Conservation (phyloP, 1,139 yeast genomes). For the Yamadazyma triangularis region DNA sequence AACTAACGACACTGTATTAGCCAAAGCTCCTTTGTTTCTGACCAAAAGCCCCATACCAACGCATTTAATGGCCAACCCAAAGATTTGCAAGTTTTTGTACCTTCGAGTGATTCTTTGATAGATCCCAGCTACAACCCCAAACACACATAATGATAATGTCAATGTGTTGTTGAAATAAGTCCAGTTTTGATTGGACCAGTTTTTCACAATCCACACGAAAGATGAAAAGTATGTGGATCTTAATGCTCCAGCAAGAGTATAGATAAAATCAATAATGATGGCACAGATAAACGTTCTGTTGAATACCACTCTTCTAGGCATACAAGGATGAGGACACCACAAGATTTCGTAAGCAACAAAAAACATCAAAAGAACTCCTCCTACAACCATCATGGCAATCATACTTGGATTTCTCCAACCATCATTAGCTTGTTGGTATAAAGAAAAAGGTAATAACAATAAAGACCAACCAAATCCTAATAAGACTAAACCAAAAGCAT, state of each 20-base stretch:
- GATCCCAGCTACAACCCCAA: conserved; percentile 27
- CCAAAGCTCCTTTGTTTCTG: conserved; percentile 14
- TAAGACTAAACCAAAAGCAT: conserved; percentile 28
- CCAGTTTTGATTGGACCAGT: conserved; percentile 25
- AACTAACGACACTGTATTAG: conserved; percentile 16
- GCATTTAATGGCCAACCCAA: conserved; percentile 23
- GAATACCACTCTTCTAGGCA: conserved; percentile 23
- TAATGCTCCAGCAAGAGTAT: conserved; percentile 17
- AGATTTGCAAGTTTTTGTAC: conserved; percentile 23
- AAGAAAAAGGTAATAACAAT: conserved; percentile 28
- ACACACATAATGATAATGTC: conserved; percentile 27
- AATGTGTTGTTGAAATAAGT: conserved; percentile 27
- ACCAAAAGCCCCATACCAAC: conserved; percentile 24
- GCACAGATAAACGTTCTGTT: conserved; percentile 25
- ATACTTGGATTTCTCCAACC: conserved; percentile 32
- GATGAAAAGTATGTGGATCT: conserved; percentile 9
- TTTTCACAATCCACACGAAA: conserved; percentile 11
- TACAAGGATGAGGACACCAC: conserved; percentile 26
- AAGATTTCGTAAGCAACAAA: conserved; percentile 21
- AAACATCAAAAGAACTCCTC: conserved; percentile 23
- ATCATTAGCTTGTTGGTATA: conserved; percentile 15
- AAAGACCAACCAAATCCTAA: conserved; percentile 30
- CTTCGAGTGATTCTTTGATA: conserved; percentile 24
- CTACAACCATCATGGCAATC: conserved; percentile 33
- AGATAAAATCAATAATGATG: conserved; percentile 16